Base-by-base conservation (phyloP, 1,284 basidiomycete species). In the Paramarasmius palmivorus region DNA sequence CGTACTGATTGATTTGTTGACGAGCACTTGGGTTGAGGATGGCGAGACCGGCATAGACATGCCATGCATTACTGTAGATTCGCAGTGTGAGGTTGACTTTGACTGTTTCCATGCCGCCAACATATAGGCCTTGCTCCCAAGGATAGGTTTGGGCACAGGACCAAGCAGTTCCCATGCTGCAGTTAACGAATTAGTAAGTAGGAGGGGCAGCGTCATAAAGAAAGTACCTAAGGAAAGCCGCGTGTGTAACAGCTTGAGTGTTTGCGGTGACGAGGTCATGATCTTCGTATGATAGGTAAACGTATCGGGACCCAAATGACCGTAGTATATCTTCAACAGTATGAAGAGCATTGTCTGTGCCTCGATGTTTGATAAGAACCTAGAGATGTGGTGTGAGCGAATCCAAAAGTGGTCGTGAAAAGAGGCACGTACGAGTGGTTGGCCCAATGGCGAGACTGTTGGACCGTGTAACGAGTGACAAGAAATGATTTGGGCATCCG, bases 161-260 rank as follows among this genome's bases (percentile, higher is more conserved):
- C 96, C 97, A 99, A 0, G 96, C 96, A 2, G 93, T 96, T 14
- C 96, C 96, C 97, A 99, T 99, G 61, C 94, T 95, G 60, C 42
- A 39, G 50, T 44, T 36, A 44, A 25, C n/a, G n/a, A n/a, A n/a
- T n/a, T n/a, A 14, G 14, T 34, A 17, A 42, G 46, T 6, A 49
- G 23, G 20, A 48, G 44, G 57, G 29, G 49, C 26, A 49, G 56
- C 20, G 48, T 32, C 15, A 12, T 29, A 36, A 55, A 56, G 38
- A 32, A 22, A 41, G 59, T 67, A 93, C 93, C 90, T 94, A 35
- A 99, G 77, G 76, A 99, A 99, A 0, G 96, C 96, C 12, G 96
- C 96, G 64, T 99, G 97, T 0, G 95, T 98, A 19, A 97, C 95
- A 0, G 96, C 96, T 73, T 99, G 96, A 0, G 97, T 98, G 64